These are phyloP conservation scores for Leishmania mexicana DNA, from an alignment of 208 protist genomes.

Conservation along the genomic window DNA sequence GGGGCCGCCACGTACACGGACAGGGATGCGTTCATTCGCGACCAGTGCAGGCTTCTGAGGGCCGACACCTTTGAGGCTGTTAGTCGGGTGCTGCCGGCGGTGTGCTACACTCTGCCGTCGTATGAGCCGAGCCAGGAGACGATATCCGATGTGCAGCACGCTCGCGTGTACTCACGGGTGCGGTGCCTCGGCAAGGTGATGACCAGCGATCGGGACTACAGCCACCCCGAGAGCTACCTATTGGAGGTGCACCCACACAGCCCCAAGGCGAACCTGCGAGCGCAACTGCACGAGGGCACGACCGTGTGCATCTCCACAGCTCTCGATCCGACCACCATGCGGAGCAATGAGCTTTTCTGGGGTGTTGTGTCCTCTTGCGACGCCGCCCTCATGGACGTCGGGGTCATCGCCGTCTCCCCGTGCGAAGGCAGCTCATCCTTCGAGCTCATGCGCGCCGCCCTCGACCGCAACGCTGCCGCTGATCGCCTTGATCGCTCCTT, in stretches of 20 bases:
- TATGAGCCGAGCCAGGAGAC: constrained; percentile 65
- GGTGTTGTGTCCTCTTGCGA: constrained; percentile 78
- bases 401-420: constrained; percentile 70
- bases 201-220: constrained; percentile 76
- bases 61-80: constrained; percentile 88
- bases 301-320: constrained; percentile 84
- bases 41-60: constrained; percentile 79
- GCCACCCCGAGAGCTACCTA: constrained; percentile 70
- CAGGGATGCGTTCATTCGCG: constrained; percentile 66
- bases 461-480: constrained; percentile 70
- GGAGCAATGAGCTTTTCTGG: constrained; percentile 81
- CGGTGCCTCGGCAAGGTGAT: constrained; percentile 75
- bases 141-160: constrained; percentile 69
- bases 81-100: constrained; percentile 60
- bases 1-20: constrained; percentile 41
- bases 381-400: constrained; percentile 41
- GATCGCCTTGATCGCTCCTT: constrained; percentile 58
- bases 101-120: constrained; percentile 65
- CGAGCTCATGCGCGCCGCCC: constrained; percentile 51
- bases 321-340: constrained; percentile 47
- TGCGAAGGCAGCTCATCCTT: constrained; percentile 62
- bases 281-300: constrained; percentile 68
- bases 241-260: constrained; percentile 70
- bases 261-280: constrained; percentile 42
- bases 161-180: constrained; percentile 60